Evolutionary conservation across 2,329 filamentous ascomycete genomes (phyloP).

Genomic region (Fusarium torreyae): DNA sequence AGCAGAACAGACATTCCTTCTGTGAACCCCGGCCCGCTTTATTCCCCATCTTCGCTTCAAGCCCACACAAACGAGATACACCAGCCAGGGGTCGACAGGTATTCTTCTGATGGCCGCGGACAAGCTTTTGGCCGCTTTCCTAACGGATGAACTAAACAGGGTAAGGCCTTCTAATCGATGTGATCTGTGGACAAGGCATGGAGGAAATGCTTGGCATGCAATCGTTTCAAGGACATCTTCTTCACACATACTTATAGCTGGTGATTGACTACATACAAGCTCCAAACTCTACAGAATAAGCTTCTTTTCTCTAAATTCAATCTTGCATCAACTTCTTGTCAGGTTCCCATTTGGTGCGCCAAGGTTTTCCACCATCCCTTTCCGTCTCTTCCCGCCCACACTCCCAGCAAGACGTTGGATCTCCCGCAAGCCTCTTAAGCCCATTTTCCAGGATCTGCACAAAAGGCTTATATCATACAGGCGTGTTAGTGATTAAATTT

Average conservation of each 20-base stretch:
- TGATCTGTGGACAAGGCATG: constrained; percentile 17
- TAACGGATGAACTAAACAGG: constrained; percentile 6
- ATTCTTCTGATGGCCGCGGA: constrained; percentile 13
- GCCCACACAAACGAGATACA: constrained; percentile 24
- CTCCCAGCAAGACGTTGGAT: constrained; percentile 16
- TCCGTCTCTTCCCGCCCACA: constrained; percentile 19
- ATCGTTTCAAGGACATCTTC: background rate
- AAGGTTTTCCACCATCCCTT: constrained; percentile 15
- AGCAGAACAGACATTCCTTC: background rate
- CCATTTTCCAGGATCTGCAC: constrained; percentile 4
- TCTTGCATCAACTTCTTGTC: background rate
- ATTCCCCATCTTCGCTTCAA: constrained; percentile 27
- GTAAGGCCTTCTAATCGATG: constrained; percentile 27
- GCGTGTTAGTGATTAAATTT: constrained; percentile 21
- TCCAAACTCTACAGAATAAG: background rate
- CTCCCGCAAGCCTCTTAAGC: constrained; percentile 34
- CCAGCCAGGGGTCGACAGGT: constrained; percentile 9
- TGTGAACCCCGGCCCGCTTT: background rate
- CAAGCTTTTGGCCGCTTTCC: constrained; percentile 36
- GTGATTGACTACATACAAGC: too few relatives aligned
- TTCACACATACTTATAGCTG: too few relatives aligned
- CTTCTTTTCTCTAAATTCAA: constrained; percentile 16
- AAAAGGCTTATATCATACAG: constrained; percentile 17
- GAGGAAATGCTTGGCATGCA: constrained; percentile 31
- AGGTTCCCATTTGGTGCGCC: constrained; percentile 12